Evolutionary conservation across 2,329 filamentous ascomycete genomes (phyloP).

Genomic region (Hypoxylon sp.): DNA sequence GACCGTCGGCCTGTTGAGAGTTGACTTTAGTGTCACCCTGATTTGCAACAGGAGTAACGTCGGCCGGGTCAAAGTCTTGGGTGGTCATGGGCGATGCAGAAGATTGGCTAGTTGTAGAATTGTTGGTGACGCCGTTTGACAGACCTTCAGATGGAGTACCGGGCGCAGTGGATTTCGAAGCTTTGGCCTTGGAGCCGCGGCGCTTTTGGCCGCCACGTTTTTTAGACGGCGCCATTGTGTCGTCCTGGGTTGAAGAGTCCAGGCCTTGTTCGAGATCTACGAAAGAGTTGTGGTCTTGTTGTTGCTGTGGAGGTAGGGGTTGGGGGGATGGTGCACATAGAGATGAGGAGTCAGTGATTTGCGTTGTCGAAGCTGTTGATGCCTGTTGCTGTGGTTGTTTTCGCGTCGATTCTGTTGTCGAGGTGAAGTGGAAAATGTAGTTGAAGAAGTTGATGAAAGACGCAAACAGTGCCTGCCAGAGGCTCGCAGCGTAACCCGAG

Average conservation of each 20-base stretch:
- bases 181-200: conserved; percentile 45
- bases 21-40: conserved; percentile 49
- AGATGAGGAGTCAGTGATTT: conserved; percentile 22
- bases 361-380: conserved; percentile 19
- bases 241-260: conserved; percentile 31
- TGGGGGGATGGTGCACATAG: conserved; percentile 2
- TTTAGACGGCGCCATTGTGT: conserved; percentile 49
- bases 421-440: conserved; percentile 51
- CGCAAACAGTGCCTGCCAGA: conserved; percentile 56
- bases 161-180: conserved; percentile 17
- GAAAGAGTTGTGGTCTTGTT: conserved; percentile 24
- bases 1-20: conserved; percentile 40
- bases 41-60: conserved; percentile 39
- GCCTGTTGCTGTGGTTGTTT: conserved; percentile 29
- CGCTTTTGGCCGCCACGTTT: conserved; percentile 52
- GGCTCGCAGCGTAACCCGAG: conserved; percentile 54
- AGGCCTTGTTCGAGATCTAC: conserved; percentile 39
- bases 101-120: conserved; percentile 24
- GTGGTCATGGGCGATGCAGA: conserved; percentile 26
- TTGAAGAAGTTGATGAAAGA: conserved; percentile 53
- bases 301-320: conserved; percentile 11
- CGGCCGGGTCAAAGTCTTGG: conserved; percentile 31
- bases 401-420: conserved; percentile 36
- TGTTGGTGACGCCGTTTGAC: conserved; percentile 40
- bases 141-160: conserved; percentile 34